phyloP scores from a whole-genome alignment of 352 stramenopile species.

The Globisporangium spinosum region DNA sequence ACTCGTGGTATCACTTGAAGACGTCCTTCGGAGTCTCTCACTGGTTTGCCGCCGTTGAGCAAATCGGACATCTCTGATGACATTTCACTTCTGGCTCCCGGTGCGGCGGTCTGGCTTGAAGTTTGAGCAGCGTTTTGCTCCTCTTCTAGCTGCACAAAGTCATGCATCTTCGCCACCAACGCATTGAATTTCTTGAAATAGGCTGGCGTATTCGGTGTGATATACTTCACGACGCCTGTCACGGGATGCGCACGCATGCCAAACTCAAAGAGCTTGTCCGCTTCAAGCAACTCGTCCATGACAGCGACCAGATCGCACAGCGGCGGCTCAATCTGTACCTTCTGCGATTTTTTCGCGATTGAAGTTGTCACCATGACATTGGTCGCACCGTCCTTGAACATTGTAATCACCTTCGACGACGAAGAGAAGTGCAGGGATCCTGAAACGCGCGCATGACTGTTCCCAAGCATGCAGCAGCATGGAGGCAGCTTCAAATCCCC shows the following conservation, averaged over 20 bases:
- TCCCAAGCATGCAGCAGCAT: conserved; percentile 75
- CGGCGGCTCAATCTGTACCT: conserved; percentile 36
- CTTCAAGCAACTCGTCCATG: conserved; percentile 75
- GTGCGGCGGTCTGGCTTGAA: neutral
- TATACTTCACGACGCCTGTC: conserved; percentile 62
- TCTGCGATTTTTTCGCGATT: conserved; percentile 51
- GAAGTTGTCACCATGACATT: conserved; percentile 81
- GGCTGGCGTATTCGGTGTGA: conserved; percentile 34
- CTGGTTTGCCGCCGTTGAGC: neutral
- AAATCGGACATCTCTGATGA: conserved; percentile 6
- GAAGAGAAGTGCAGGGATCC: conserved; percentile 59
- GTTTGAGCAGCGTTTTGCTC: conserved; percentile 26
- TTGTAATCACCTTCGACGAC: conserved; percentile 60
- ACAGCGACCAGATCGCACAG: conserved; percentile 65
- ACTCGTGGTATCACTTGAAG: conserved; percentile 18
- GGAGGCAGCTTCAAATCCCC: conserved; percentile 40
- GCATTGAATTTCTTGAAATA: conserved; percentile 62
- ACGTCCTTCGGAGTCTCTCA: conserved; percentile 10
- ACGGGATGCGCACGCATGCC: conserved; percentile 35
- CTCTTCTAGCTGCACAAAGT: conserved; percentile 43
- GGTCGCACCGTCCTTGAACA: conserved; percentile 48
- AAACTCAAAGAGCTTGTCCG: conserved; percentile 73
- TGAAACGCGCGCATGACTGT: conserved; percentile 58
- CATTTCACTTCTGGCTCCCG: neutral
- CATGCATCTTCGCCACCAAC: conserved; percentile 58